These are phyloP conservation scores for Malassezia pachydermatis DNA, from an alignment of 1,284 basidiomycete genomes.

Conservation along the genomic window DNA sequence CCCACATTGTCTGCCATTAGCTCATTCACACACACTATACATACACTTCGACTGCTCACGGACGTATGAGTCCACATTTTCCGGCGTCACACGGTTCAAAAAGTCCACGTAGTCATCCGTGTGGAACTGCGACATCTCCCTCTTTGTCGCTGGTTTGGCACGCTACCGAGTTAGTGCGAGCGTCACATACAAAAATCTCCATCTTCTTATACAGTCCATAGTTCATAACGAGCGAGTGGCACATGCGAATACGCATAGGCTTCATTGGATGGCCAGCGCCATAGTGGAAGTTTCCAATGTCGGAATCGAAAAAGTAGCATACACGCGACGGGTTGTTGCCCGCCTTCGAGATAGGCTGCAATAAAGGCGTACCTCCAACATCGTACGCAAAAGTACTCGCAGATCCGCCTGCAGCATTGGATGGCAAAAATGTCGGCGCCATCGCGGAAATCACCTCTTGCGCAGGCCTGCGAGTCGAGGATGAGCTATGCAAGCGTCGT, in stretches of 20 bases:
- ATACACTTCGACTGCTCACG: conserved; percentile 95
- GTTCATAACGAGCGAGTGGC: conserved; percentile 98
- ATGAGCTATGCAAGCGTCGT: not conserved
- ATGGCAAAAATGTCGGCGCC: conserved; percentile 14
- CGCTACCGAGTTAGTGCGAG: conserved; percentile 49
- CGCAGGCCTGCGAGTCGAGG: not conserved
- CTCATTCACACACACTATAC: not conserved
- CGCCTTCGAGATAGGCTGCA: conserved; percentile 26
- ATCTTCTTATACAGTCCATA: conserved; percentile 60
- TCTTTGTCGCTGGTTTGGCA: conserved; percentile 95
- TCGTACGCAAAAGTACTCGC: not conserved
- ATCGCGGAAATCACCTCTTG: not conserved
- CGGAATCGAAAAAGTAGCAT: conserved; percentile 63
- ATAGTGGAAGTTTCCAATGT: conserved; percentile 97
- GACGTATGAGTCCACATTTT: conserved; percentile 73
- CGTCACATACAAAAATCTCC: conserved; percentile 49
- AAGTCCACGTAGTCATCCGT: conserved; percentile 91
- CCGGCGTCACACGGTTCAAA: conserved; percentile 68
- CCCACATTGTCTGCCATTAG: conserved; percentile 60
- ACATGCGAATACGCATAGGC: conserved; percentile 77
- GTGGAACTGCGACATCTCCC: conserved; percentile 92
- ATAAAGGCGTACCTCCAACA: conserved; percentile 17
- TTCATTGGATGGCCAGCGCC: conserved; percentile 68
- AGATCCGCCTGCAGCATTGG: conserved; percentile 15
- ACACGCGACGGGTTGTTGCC: conserved; percentile 33